Percentiles rank a stretch among this genome's conserved stretches.
phyloP scores from a whole-genome alignment of 2,329 filamentous ascomycete genomes.

The Albophoma yamanashiensis region DNA sequence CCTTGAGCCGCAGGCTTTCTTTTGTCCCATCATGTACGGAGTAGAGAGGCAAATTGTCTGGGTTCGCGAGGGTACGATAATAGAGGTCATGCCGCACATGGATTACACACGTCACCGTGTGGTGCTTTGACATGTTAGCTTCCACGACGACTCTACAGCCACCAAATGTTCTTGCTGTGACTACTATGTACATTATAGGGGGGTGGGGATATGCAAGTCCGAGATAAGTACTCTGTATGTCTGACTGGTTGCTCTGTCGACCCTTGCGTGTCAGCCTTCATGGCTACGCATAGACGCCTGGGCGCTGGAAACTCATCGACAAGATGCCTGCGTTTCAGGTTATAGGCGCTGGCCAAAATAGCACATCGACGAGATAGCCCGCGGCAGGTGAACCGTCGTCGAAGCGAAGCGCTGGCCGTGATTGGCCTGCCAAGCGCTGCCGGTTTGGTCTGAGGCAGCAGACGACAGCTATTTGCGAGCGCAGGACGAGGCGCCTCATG shows the following conservation, averaged over 20 bases:
- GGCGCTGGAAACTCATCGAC: neutral
- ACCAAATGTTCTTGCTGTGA: neutral
- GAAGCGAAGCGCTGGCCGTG: neutral
- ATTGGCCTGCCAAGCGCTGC: neutral
- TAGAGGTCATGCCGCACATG: conserved; percentile 11
- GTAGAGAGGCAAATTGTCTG: conserved; percentile 7
- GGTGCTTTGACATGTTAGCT: neutral
- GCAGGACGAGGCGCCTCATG: neutral
- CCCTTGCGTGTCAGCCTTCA: too few relatives aligned
- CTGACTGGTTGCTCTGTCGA: neutral
- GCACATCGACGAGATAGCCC: neutral
- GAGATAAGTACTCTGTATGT: neutral
- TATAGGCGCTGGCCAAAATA: neutral
- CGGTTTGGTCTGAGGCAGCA: neutral
- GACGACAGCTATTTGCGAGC: neutral
- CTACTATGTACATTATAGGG: too few relatives aligned
- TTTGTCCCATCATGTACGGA: conserved; percentile 9
- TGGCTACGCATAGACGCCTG: neutral
- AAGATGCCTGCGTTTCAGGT: neutral
- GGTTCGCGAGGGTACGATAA: conserved; percentile 6
- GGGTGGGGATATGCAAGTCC: neutral
- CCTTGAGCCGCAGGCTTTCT: neutral
- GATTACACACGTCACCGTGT: neutral
- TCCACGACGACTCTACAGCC: neutral
- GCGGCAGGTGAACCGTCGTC: neutral